A percentile compares a stretch with the other conserved stretches of the same genome.
Conservation (phyloP, 352 stramenopile genomes). For the Globisporangium polare region DNA sequence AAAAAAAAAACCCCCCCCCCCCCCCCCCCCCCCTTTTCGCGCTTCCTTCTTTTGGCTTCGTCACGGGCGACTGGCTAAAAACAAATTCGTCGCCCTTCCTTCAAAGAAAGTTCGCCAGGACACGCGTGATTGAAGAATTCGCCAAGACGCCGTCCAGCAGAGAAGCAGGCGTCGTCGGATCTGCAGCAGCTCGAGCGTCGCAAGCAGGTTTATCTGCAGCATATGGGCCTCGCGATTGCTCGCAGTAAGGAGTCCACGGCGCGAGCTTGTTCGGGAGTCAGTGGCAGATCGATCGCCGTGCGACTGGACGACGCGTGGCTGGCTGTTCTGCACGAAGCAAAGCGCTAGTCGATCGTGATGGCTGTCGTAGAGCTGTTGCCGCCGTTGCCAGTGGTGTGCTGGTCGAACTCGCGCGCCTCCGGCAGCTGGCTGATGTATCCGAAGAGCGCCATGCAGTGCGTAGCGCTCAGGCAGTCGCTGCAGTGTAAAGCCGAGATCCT, state of each 20-base stretch:
- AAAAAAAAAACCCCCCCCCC: no score
- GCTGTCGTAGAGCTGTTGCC: not conserved
- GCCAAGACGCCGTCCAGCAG: no score
- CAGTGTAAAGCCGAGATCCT: slow-evolving; percentile 38
- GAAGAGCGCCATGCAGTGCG: slow-evolving; percentile 49
- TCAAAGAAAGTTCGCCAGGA: no score
- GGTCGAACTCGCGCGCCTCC: slow-evolving; percentile 10
- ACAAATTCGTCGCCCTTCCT: no score
- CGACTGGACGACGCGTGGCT: slow-evolving; percentile 16
- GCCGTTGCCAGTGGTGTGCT: slow-evolving; percentile 7
- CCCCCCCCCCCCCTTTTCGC: no score
- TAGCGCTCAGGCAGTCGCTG: slow-evolving; percentile 30
- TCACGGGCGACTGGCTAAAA: no score
- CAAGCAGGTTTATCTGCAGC: no score
- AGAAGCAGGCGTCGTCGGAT: no score
- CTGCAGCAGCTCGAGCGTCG: no score
- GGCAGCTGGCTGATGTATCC: slow-evolving; percentile 33
- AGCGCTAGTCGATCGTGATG: slow-evolving; percentile 25
- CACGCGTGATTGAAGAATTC: no score
- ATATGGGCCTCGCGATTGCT: no score
- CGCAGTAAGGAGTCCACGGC: not conserved
- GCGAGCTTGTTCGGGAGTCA: slow-evolving; percentile 39
- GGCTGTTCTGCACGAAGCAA: slow-evolving; percentile 28
- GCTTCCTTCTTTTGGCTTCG: no score
- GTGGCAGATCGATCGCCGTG: slow-evolving; percentile 22